These are phyloP conservation scores for Phytophthora colocasiae DNA, from an alignment of 352 stramenopile species.

Conservation along the genomic window DNA sequence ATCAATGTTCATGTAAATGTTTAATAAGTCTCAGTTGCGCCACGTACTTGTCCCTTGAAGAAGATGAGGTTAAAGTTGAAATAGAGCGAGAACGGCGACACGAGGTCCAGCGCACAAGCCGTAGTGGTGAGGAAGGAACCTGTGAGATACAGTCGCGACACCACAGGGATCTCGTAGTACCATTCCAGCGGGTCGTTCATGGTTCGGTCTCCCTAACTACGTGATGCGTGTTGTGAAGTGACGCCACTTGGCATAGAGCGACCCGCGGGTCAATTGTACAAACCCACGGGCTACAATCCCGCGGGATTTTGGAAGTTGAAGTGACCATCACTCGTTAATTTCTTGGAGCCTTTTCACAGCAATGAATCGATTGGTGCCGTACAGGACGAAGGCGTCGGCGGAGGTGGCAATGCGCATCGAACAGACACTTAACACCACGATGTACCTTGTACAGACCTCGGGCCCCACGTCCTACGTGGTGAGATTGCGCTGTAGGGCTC, in stretches of 20 bases:
- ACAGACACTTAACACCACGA: slow-evolving; percentile 65
- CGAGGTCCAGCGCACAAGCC: slow-evolving; percentile 96
- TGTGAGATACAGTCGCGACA: slow-evolving; percentile 98
- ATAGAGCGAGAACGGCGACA: slow-evolving; percentile 97
- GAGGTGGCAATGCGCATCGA: slow-evolving; percentile 65
- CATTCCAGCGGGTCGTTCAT: slow-evolving; percentile 93
- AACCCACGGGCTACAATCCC: slow-evolving; percentile 13
- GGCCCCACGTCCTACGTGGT: slow-evolving; percentile 85
- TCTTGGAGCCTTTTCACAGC: slow-evolving; percentile 6
- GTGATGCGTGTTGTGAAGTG: slow-evolving; percentile 35
- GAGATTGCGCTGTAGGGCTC: background rate
- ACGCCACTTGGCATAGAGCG: slow-evolving; percentile 40
- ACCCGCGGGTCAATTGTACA: slow-evolving; percentile 6
- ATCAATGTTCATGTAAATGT: background rate
- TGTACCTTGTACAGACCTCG: slow-evolving; percentile 85
- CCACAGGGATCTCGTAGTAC: slow-evolving; percentile 99
- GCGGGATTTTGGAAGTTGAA: slow-evolving; percentile 34
- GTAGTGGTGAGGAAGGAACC: slow-evolving; percentile 97
- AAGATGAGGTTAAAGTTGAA: slow-evolving; percentile 97
- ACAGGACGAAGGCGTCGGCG: slow-evolving; percentile 60
- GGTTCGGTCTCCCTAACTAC: background rate
- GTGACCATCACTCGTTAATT: slow-evolving; percentile 34
- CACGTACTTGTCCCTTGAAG: slow-evolving; percentile 94
- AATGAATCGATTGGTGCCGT: slow-evolving; percentile 78
- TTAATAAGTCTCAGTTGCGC: background rate